A percentile compares a stretch with the other conserved stretches of the same genome.
These are phyloP conservation scores for Citrullus amarus DNA, from an alignment of 306 rosid genomes.

Conservation along the genomic window DNA sequence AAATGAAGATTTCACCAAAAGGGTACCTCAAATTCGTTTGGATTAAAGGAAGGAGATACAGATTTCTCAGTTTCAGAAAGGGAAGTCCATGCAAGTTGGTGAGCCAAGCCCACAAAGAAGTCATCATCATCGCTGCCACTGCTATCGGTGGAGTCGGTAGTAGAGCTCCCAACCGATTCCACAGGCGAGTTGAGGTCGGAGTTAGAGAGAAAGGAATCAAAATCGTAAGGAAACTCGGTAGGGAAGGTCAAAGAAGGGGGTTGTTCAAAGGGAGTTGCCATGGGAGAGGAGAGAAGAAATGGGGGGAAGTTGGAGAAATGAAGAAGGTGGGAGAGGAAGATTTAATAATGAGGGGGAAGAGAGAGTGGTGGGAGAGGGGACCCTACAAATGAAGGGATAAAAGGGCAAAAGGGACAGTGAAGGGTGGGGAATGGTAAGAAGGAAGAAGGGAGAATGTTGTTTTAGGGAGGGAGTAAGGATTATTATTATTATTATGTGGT, in stretches of 20 bases:
- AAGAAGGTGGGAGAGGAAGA: background rate
- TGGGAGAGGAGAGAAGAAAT: background rate
- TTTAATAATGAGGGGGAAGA: background rate
- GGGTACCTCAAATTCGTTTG: background rate
- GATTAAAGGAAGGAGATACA: background rate
- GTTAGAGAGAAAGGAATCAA: background rate
- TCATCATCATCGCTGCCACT: slow-evolving; percentile 5
- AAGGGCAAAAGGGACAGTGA: background rate
- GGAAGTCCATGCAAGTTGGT: background rate
- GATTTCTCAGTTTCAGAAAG: slow-evolving; percentile 7
- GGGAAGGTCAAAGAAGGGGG: background rate
- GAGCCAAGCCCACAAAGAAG: slow-evolving; percentile 9
- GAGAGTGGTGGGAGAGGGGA: background rate
- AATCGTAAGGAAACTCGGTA: slow-evolving; percentile 11
- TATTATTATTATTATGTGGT: too few species aligned
- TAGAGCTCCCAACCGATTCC: slow-evolving; percentile 3
- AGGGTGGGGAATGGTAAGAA: background rate
- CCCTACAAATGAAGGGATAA: slow-evolving; percentile 1
- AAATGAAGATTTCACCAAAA: background rate
- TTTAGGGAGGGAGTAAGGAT: too few species aligned
- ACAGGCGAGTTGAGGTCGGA: slow-evolving; percentile 10
- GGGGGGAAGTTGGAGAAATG: background rate
- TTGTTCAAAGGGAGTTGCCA: background rate
- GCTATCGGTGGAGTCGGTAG: background rate
- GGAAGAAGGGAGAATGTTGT: background rate